phyloP scores from a whole-genome alignment of 2,329 filamentous ascomycete genomes.

The Arthrobotrys entomopaga region DNA sequence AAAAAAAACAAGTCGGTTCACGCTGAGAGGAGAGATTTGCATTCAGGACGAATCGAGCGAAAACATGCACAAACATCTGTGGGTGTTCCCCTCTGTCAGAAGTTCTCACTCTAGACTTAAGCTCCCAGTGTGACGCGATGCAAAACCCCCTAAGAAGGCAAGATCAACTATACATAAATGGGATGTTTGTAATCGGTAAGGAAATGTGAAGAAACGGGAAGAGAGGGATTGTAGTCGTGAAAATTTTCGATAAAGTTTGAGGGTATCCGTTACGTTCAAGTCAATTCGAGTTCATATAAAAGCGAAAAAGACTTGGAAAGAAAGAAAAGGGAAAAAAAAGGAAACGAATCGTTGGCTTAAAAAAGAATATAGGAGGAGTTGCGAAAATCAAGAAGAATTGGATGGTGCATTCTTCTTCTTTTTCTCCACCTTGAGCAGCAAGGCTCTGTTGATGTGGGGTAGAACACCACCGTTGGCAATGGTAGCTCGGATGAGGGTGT shows the following conservation, averaged over 20 bases:
- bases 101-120: too few relatives aligned
- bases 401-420: conserved; percentile 77
- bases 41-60: not conserved
- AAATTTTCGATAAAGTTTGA: conserved; percentile 13
- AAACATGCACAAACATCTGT: too few relatives aligned
- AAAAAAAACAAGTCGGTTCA: conserved; percentile 4
- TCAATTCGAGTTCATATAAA: conserved; percentile 17
- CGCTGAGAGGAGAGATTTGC: conserved; percentile 9
- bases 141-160: not conserved
- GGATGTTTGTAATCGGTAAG: not conserved
- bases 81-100: too few relatives aligned
- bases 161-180: not conserved
- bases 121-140: too few relatives aligned
- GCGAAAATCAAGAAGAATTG: conserved; percentile 58
- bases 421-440: conserved; percentile 94
- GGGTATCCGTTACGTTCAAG: conserved; percentile 47
- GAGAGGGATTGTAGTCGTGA: conserved; percentile 11
- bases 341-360: conserved; percentile 11
- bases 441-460: conserved; percentile 97
- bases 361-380: conserved; percentile 27
- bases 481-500: conserved; percentile 95
- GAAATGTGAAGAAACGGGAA: not conserved
- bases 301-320: not conserved
- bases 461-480: conserved; percentile 99
- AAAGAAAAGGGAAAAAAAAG: conserved; percentile 9